Conservation (phyloP, 306 rosid genomes). For the Dalbergia cochinchinensis region DNA sequence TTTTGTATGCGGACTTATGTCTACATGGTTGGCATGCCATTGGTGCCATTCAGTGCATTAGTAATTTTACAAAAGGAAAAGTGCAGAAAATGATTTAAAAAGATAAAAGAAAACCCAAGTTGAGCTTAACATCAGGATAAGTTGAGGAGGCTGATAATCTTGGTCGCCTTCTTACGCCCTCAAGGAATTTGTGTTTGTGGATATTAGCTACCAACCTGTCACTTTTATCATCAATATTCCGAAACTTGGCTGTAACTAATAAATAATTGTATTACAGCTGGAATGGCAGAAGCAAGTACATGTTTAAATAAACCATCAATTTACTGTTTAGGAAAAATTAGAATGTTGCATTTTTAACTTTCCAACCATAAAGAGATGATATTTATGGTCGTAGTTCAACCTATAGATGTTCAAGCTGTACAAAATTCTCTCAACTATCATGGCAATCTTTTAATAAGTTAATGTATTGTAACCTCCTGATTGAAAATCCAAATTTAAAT, state of each 20-base stretch:
- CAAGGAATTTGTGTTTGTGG: neutral
- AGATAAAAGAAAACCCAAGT: neutral
- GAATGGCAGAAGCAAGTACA: neutral
- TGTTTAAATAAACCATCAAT: neutral
- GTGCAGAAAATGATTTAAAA: neutral
- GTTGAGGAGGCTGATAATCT: neutral
- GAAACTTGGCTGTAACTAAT: neutral
- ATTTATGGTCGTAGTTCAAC: neutral
- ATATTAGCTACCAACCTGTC: neutral
- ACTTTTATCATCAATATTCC: constrained; percentile 1
- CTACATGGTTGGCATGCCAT: neutral
- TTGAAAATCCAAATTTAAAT: too few species aligned
- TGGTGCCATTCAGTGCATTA: neutral
- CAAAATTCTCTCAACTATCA: neutral
- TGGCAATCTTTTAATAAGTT: neutral
- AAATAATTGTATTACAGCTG: neutral
- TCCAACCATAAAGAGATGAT: neutral
- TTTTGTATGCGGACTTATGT: neutral
- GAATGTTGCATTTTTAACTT: neutral
- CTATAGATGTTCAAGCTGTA: neutral
- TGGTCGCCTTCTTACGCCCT: neutral
- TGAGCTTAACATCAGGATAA: neutral
- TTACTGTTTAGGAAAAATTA: neutral
- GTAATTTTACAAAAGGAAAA: neutral
- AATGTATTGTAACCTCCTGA: too few species aligned